phyloP scores from a whole-genome alignment of 1,284 basidiomycete species.

The Singerocomus rubriflavus region DNA sequence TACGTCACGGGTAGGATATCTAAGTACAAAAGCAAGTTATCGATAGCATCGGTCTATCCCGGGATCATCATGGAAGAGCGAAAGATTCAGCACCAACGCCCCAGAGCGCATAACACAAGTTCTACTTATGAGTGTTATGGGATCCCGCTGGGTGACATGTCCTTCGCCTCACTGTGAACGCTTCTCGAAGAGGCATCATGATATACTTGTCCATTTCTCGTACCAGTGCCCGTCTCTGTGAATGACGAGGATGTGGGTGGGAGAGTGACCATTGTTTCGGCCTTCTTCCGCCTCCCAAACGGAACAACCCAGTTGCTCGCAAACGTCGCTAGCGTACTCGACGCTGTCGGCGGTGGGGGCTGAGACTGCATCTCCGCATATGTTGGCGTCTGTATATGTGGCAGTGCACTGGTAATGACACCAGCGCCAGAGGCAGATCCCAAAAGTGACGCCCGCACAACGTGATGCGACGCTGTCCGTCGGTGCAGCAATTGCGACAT shows the following conservation, averaged over 20 bases:
- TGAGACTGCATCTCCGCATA: neutral
- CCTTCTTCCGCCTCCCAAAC: slow-evolving; percentile 54
- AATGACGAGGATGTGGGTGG: slow-evolving; percentile 2
- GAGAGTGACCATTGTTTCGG: slow-evolving; percentile 18
- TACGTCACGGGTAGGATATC: neutral
- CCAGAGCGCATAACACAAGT: neutral
- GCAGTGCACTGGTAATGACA: slow-evolving; percentile 8
- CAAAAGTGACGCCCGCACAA: slow-evolving; percentile 47
- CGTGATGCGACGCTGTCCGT: slow-evolving; percentile 56
- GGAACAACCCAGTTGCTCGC: slow-evolving; percentile 65
- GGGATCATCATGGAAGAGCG: neutral
- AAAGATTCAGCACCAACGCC: neutral
- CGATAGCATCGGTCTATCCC: neutral
- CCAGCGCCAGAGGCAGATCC: slow-evolving; percentile 22
- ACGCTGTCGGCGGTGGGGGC: slow-evolving; percentile 20
- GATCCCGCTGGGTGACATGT: slow-evolving; percentile 41
- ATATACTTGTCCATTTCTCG: slow-evolving; percentile 11
- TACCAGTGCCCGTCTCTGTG: slow-evolving; percentile 14
- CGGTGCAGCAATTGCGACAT: slow-evolving; percentile 46
- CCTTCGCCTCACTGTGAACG: slow-evolving; percentile 10
- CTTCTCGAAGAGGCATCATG: slow-evolving; percentile 18
- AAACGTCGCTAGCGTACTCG: slow-evolving; percentile 56
- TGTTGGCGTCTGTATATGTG: neutral
- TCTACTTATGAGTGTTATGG: slow-evolving; percentile 37
- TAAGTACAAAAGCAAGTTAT: neutral